A percentile compares a stretch with the other conserved stretches of the same genome.
Conservation (phyloP, 1,284 basidiomycete species). For the Cutaneotrichosporon dermatis region DNA sequence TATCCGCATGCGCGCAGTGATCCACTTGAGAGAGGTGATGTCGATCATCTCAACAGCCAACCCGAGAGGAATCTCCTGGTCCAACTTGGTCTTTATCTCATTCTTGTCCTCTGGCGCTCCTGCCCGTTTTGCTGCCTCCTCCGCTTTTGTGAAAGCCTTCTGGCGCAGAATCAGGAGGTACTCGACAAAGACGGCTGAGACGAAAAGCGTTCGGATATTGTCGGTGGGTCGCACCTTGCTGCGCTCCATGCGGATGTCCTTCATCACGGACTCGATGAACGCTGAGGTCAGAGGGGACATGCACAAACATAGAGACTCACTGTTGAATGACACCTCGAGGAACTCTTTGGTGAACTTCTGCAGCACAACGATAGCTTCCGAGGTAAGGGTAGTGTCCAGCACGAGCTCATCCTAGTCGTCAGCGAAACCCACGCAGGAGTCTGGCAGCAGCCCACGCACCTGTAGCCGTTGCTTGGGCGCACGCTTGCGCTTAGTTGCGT, state of each 20-base stretch:
- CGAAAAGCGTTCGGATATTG: conserved; percentile 73
- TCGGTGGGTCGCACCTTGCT: conserved; percentile 86
- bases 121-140: conserved; percentile 4
- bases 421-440: not conserved
- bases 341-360: conserved; percentile 67
- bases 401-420: conserved; percentile 52
- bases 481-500: conserved; percentile 67
- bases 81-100: conserved; percentile 36
- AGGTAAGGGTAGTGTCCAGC: conserved; percentile 52
- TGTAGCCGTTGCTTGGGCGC: conserved; percentile 54
- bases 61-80: conserved; percentile 58
- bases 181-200: conserved; percentile 82
- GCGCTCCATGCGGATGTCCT: conserved; percentile 85
- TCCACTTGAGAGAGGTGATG: conserved; percentile 78
- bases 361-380: conserved; percentile 64
- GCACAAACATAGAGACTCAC: conserved; percentile 52
- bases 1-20: conserved; percentile 77
- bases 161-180: conserved; percentile 64
- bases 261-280: conserved; percentile 75
- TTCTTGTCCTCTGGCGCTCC: conserved; percentile 1
- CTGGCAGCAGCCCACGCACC: conserved; percentile 19
- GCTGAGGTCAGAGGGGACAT: conserved; percentile 52
- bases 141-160: not conserved
- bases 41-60: conserved; percentile 79
- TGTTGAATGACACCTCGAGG: conserved; percentile 76